Conservation (phyloP, 2,329 filamentous ascomycete genomes). For the Ascochyta koolunga region DNA sequence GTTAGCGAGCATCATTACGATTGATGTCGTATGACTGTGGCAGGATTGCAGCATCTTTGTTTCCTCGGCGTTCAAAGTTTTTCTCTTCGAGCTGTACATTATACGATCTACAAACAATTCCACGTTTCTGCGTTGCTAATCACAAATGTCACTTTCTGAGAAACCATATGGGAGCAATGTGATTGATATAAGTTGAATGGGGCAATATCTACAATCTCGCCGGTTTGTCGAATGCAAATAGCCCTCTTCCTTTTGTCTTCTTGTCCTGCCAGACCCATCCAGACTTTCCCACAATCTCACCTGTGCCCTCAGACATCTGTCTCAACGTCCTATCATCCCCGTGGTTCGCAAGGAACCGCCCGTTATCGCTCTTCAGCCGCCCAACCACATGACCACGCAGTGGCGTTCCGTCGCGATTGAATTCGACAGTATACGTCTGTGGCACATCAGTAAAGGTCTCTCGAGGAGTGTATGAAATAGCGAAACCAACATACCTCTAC, state of each 20-base stretch:
- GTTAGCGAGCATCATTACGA: constrained; percentile 14
- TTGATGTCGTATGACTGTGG: not conserved
- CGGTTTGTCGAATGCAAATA: constrained; percentile 38
- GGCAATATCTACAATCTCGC: constrained; percentile 4
- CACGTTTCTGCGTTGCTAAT: not conserved
- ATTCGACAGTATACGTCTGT: constrained; percentile 67
- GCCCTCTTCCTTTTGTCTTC: constrained; percentile 32
- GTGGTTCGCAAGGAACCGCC: constrained; percentile 64
- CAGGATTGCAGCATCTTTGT: not conserved
- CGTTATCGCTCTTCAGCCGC: constrained; percentile 52
- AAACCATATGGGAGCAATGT: not conserved
- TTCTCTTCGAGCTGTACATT: constrained; percentile 11
- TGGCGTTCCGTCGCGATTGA: constrained; percentile 58
- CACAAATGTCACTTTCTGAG: not conserved
- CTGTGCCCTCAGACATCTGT: constrained; percentile 50
- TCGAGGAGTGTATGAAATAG: not conserved
- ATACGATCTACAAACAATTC: not conserved
- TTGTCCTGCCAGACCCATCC: constrained; percentile 53
- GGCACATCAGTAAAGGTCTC: constrained; percentile 1
- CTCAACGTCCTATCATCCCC: constrained; percentile 57
- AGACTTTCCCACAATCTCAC: constrained; percentile 57
- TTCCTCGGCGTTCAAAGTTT: not conserved
- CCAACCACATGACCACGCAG: constrained; percentile 59
- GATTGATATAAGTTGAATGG: not conserved
- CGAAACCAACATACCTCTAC: constrained; percentile 57